Percentiles rank a stretch among this genome's conserved stretches.
phyloP scores from a whole-genome alignment of 768 basidiomycete genomes.

The Russula sp. region DNA sequence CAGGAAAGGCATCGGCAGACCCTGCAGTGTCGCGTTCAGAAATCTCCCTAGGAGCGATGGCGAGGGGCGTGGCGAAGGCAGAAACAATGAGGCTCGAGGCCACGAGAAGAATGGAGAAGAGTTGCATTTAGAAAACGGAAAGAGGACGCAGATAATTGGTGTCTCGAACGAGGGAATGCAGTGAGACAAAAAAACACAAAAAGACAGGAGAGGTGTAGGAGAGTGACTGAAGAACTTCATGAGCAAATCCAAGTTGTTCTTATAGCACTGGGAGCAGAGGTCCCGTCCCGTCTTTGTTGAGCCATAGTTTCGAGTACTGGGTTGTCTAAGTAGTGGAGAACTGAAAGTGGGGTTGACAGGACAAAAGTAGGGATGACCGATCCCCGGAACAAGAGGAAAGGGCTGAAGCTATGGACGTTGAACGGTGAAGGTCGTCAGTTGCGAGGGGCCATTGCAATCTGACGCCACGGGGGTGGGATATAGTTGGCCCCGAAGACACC shows the following conservation, averaged over 20 bases:
- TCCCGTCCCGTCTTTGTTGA: background rate
- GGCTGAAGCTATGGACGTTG: background rate
- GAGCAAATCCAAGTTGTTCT: background rate
- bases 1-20: slow-evolving; percentile 32
- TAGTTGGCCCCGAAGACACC: too few species aligned
- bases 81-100: slow-evolving; percentile 33
- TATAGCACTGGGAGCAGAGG: background rate
- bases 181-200: slow-evolving; percentile 3
- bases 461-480: too few species aligned
- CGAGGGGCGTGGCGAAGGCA: background rate
- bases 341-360: background rate
- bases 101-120: slow-evolving; percentile 38
- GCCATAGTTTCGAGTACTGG: background rate
- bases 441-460: background rate
- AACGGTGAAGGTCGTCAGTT: background rate
- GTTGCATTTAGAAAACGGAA: slow-evolving; percentile 22
- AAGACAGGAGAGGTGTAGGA: slow-evolving; percentile 15
- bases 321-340: background rate
- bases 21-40: background rate
- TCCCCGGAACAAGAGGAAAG: background rate
- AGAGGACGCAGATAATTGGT: slow-evolving; percentile 18
- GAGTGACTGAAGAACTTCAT: background rate
- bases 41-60: background rate
- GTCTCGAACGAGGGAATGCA: slow-evolving; percentile 6
- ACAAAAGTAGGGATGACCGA: too few species aligned